Percentiles rank a stretch among this genome's conserved stretches.
phyloP scores from a whole-genome alignment of 345 rosid genomes.

The Arabis alpina region DNA sequence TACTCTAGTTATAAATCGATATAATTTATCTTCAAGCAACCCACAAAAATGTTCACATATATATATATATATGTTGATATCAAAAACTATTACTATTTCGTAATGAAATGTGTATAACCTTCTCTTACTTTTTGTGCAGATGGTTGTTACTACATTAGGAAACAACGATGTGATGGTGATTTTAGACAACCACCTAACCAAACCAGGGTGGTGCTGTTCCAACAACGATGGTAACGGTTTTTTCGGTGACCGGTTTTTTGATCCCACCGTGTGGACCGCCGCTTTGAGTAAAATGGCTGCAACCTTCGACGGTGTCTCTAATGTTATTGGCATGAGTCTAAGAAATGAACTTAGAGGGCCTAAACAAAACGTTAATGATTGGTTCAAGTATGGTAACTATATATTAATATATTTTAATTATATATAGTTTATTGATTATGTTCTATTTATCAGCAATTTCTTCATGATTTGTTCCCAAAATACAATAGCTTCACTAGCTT shows the following conservation, averaged over 20 bases:
- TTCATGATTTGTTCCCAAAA: too few species aligned
- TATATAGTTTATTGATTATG: too few species aligned
- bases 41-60: neutral
- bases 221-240: constrained; percentile 85
- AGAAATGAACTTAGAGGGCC: constrained; percentile 95
- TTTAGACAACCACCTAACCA: constrained; percentile 87
- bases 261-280: constrained; percentile 70
- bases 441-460: too few species aligned
- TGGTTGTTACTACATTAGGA: constrained; percentile 77
- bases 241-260: constrained; percentile 82
- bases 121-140: constrained; percentile 44
- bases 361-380: constrained; percentile 71
- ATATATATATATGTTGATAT: neutral
- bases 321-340: constrained; percentile 90
- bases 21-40: constrained; percentile 6
- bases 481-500: too few species aligned
- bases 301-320: constrained; percentile 59
- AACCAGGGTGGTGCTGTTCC: constrained; percentile 95
- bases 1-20: neutral
- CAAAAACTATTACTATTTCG: neutral
- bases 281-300: constrained; percentile 76
- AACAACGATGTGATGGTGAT: constrained; percentile 79
- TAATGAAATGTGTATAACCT: constrained; percentile 5
- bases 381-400: constrained; percentile 76
- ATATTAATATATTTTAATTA: too few species aligned